Evolutionary conservation across 208 protist genomes (phyloP).

Genomic region (Herpetomonas samuelpessoai): DNA sequence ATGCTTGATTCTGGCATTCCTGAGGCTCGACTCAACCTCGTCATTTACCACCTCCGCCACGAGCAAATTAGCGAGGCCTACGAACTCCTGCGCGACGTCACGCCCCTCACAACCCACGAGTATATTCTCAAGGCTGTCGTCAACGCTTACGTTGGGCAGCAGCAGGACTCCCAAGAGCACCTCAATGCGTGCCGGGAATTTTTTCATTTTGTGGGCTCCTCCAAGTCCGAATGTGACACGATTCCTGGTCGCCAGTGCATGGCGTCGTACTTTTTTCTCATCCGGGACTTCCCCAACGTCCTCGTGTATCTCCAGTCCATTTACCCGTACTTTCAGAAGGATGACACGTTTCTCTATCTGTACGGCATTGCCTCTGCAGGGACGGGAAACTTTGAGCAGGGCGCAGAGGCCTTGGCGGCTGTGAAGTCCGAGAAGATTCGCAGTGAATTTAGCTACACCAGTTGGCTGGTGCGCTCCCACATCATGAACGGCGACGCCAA

Average conservation of each 20-base stretch:
- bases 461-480: slow-evolving; percentile 92
- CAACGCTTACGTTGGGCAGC: slow-evolving; percentile 91
- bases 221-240: slow-evolving; percentile 95
- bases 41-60: slow-evolving; percentile 96
- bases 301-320: slow-evolving; percentile 96
- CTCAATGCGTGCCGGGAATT: slow-evolving; percentile 94
- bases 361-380: slow-evolving; percentile 91
- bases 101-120: slow-evolving; percentile 92
- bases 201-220: slow-evolving; percentile 95
- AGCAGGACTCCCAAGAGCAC: slow-evolving; percentile 87
- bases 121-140: slow-evolving; percentile 96
- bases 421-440: slow-evolving; percentile 92
- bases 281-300: slow-evolving; percentile 95
- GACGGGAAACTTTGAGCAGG: slow-evolving; percentile 84
- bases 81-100: slow-evolving; percentile 93
- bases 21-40: slow-evolving; percentile 95
- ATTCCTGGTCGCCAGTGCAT: slow-evolving; percentile 97
- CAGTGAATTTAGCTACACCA: slow-evolving; percentile 91
- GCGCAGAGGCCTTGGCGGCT: slow-evolving; percentile 81
- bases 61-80: slow-evolving; percentile 94
- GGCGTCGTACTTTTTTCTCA: slow-evolving; percentile 96
- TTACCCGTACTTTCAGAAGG: slow-evolving; percentile 94
- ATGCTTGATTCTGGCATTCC: slow-evolving; percentile 92
- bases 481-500: slow-evolving; percentile 95
- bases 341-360: slow-evolving; percentile 93